phyloP scores from a whole-genome alignment of 345 rosid genomes.

The Arabidopsis thaliana region DNA sequence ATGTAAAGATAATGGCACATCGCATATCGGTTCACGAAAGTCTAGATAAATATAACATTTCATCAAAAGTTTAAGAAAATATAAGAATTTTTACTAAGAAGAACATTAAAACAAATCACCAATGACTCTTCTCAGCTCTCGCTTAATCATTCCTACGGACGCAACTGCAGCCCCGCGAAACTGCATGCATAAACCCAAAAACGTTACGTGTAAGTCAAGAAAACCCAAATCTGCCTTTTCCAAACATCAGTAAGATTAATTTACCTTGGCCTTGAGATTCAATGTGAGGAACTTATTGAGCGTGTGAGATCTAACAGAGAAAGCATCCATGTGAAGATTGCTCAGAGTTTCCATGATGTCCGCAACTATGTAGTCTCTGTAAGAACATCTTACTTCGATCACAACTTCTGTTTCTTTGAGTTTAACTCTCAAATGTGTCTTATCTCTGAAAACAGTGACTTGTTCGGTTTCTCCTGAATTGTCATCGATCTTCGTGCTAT shows the following conservation, averaged over 20 bases:
- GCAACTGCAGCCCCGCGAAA: conserved; percentile 69
- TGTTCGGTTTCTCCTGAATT: conserved; percentile 65
- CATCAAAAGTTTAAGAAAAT: conserved; percentile 4
- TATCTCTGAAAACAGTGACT: conserved; percentile 42
- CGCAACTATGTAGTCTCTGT: conserved; percentile 68
- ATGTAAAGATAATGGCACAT: conserved; percentile 20
- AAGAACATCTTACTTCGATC: conserved; percentile 71
- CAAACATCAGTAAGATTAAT: background rate
- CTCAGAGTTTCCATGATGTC: conserved; percentile 82
- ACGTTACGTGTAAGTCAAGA: conserved; percentile 12
- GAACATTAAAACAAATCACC: conserved; percentile 37
- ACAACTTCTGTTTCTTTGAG: conserved; percentile 53
- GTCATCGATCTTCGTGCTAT: conserved; percentile 43
- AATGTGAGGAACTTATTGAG: conserved; percentile 61
- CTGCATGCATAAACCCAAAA: conserved; percentile 48
- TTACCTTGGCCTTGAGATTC: conserved; percentile 76
- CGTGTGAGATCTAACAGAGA: conserved; percentile 70
- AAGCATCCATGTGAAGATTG: conserved; percentile 73
- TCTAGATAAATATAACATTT: conserved; percentile 8
- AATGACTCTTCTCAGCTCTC: conserved; percentile 64
- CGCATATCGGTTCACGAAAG: conserved; percentile 15
- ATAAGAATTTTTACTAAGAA: conserved; percentile 7
- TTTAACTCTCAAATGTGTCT: conserved; percentile 48
- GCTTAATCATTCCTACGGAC: conserved; percentile 66
- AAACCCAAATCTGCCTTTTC: background rate